phyloP scores from a whole-genome alignment of 371 early-diverging fungal species.

The Batrachochytrium dendrobatidis region DNA sequence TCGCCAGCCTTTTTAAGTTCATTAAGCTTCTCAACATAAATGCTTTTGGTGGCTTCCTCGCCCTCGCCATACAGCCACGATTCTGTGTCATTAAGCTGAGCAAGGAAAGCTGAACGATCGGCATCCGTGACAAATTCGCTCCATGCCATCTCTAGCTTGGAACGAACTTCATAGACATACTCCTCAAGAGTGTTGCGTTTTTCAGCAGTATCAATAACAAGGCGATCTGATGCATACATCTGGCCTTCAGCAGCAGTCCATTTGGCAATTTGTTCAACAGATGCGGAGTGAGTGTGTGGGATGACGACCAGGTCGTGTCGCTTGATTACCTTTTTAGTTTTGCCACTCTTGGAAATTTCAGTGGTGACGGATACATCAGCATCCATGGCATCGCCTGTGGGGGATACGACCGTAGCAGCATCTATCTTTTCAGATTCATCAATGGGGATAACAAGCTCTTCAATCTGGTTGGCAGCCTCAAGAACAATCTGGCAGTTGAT shows the following conservation, averaged over 20 bases:
- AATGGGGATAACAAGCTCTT: slow-evolving; percentile 56
- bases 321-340: slow-evolving; percentile 78
- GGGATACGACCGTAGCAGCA: slow-evolving; percentile 41
- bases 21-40: slow-evolving; percentile 75
- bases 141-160: slow-evolving; percentile 73
- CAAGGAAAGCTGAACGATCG: slow-evolving; percentile 62
- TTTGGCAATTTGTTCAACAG: slow-evolving; percentile 48
- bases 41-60: slow-evolving; percentile 83
- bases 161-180: slow-evolving; percentile 94
- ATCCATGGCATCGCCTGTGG: no score
- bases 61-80: slow-evolving; percentile 98
- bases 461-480: slow-evolving; percentile 81
- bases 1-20: slow-evolving; percentile 75
- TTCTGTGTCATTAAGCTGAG: slow-evolving; percentile 71
- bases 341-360: slow-evolving; percentile 54
- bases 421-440: slow-evolving; percentile 29
- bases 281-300: slow-evolving; percentile 51
- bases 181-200: slow-evolving; percentile 94
- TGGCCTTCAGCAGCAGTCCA: slow-evolving; percentile 73
- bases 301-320: slow-evolving; percentile 76
- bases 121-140: slow-evolving; percentile 65
- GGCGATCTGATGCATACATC: slow-evolving; percentile 79
- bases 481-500: slow-evolving; percentile 67
- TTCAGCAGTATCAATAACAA: slow-evolving; percentile 89
- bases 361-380: slow-evolving; percentile 15